Evolutionary conservation across 305 asterid species (phyloP), one percentile per base, ranked within the genome.

Genomic region (Salvia sclarea): DNA sequence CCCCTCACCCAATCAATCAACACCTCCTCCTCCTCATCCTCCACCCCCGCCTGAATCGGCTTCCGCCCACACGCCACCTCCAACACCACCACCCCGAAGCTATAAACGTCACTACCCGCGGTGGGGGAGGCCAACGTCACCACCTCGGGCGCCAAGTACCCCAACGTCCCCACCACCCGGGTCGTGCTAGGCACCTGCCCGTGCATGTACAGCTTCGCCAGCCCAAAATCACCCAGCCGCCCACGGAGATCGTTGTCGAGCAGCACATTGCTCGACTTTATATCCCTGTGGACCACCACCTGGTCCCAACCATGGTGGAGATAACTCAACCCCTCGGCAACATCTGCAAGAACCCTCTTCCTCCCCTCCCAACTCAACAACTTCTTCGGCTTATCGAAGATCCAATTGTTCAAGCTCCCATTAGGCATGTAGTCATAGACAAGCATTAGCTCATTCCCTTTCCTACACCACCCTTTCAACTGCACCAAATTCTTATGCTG

Each of bases 271-370:
- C 95, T 86, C 14, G 97, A 88, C 75, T 90, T 90, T 12, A 90
- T 86, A 55, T 90, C 96, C 21, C 95, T 78, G 35, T 90, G 97
- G 12, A 90, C 84, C 5, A 90, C 93, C 17, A 89, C 88, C 43
- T 90, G 86, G 8, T 90, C 95, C 97, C 95, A 90, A 6, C 95
- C 97, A 64, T 86, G 78, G 57, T 90, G 97, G 8, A 90, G 78
- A 63, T 88, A 90, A 38, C 75, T 81, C 82, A 90, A 73, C 1
- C 97, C 95, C 72, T 84, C 95, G 0, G 91, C 91, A 30, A 86
- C 91, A 47, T 84, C 97, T 3, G 83, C 84, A 31, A 86, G 61
- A 44, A 84, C 84, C 52, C 87, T 49, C 69, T 69, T 84, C 44
- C 92, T 56, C 2, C 78, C 83, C 40, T 71, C 82, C 92, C 95